Evolutionary conservation across 805 yeast genomes (phyloP).

Genomic region (Nakazawaea anatomiae): DNA sequence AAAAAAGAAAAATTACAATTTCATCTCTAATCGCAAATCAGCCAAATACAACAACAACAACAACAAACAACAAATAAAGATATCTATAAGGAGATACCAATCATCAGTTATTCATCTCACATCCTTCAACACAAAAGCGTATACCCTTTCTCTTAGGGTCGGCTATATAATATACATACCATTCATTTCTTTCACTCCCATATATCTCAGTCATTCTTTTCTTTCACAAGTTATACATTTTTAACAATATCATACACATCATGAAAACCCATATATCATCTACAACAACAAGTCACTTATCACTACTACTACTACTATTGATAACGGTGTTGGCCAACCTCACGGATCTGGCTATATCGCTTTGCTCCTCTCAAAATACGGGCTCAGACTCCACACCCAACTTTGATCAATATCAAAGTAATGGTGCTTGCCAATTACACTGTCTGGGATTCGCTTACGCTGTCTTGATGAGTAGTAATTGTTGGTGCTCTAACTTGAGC

Average conservation of each 20-base stretch:
- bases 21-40: too few species aligned
- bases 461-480: conserved; percentile 40
- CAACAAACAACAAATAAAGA: too few species aligned
- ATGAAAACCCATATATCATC: not conserved
- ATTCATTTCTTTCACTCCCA: not conserved
- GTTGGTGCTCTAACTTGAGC: conserved; percentile 57
- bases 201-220: not conserved
- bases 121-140: too few species aligned
- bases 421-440: conserved; percentile 44
- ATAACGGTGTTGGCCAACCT: not conserved
- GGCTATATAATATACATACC: not conserved
- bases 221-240: too few species aligned
- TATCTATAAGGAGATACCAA: too few species aligned
- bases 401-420: conserved; percentile 29
- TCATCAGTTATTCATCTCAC: too few species aligned
- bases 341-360: not conserved
- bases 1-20: too few species aligned
- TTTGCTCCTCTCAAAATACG: conserved; percentile 31
- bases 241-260: not conserved
- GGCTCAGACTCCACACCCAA: conserved; percentile 19
- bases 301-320: not conserved
- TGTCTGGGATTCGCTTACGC: conserved; percentile 49
- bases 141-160: too few species aligned
- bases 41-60: too few species aligned
- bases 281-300: not conserved